A percentile compares a stretch with the other conserved stretches of the same genome.
These are phyloP conservation scores for Malassezia arunalokei DNA, from an alignment of 1,284 basidiomycete species.

Conservation along the genomic window DNA sequence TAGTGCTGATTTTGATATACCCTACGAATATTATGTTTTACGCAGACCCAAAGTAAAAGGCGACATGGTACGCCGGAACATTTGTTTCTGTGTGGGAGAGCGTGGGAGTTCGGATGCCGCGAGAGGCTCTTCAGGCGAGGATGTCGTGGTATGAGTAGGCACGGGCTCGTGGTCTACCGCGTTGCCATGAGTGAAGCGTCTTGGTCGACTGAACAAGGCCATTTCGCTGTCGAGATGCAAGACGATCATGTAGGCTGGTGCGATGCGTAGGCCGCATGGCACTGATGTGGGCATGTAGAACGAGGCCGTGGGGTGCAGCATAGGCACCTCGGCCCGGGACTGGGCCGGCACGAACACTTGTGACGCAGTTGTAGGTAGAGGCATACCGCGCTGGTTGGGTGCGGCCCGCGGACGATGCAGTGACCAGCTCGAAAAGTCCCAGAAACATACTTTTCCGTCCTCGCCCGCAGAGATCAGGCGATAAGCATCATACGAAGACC, in stretches of 20 bases:
- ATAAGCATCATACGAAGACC: slow-evolving; percentile 42
- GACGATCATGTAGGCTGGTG: neutral
- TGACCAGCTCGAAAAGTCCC: slow-evolving; percentile 27
- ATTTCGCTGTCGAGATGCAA: slow-evolving; percentile 11
- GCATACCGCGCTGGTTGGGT: neutral
- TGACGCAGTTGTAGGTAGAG: neutral
- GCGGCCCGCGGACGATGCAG: slow-evolving; percentile 4
- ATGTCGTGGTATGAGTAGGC: neutral
- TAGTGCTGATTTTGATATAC: neutral
- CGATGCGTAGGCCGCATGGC: slow-evolving; percentile 4
- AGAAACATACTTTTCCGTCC: slow-evolving; percentile 36
- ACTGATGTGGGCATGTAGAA: neutral
- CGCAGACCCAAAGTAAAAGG: neutral
- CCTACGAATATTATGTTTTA: neutral
- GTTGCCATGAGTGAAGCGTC: neutral
- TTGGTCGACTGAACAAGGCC: slow-evolving; percentile 2
- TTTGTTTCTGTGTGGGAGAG: neutral
- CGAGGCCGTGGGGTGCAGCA: slow-evolving; percentile 1
- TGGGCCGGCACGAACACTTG: neutral
- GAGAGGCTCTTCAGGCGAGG: too few species aligned
- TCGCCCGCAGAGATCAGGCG: slow-evolving; percentile 39
- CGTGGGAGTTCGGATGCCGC: too few species aligned
- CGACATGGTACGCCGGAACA: neutral
- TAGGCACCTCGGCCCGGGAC: slow-evolving; percentile 5
- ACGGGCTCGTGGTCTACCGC: neutral